Evolutionary conservation across 768 basidiomycete genomes (phyloP).

Genomic region (Tubosaeta sp.): DNA sequence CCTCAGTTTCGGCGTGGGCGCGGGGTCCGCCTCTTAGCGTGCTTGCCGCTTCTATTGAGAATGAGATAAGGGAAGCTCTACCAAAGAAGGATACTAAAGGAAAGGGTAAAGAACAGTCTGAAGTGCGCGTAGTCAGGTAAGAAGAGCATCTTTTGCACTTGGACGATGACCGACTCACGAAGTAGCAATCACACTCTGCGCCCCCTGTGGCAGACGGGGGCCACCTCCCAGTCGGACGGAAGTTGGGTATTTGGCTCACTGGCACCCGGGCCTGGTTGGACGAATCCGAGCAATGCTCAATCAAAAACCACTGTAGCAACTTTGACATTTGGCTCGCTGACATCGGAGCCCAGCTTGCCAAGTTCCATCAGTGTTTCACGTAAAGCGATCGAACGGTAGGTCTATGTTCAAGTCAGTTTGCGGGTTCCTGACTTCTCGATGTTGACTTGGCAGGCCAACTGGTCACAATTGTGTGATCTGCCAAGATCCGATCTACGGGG

Average conservation of each 20-base stretch:
- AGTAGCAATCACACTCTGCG: neutral
- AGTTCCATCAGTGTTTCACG: neutral
- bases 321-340: neutral
- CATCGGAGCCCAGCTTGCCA: neutral
- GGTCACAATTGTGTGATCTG: slow-evolving; percentile 34
- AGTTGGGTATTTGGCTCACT: too few species aligned
- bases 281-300: too few species aligned
- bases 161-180: neutral
- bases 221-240: neutral
- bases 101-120: neutral
- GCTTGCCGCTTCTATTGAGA: neutral
- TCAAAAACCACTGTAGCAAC: too few species aligned
- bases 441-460: neutral
- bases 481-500: slow-evolving; percentile 26
- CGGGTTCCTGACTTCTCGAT: neutral
- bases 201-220: neutral
- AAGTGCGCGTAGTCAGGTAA: neutral
- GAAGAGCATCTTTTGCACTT: neutral
- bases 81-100: neutral
- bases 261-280: too few species aligned
- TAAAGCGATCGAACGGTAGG: slow-evolving; percentile 10
- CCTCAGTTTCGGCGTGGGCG: neutral
- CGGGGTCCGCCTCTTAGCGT: neutral
- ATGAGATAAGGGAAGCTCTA: neutral
- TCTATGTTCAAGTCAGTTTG: neutral